Conservation (phyloP, 176 grass and related monocot species). For the Aechmea fasciata region DNA sequence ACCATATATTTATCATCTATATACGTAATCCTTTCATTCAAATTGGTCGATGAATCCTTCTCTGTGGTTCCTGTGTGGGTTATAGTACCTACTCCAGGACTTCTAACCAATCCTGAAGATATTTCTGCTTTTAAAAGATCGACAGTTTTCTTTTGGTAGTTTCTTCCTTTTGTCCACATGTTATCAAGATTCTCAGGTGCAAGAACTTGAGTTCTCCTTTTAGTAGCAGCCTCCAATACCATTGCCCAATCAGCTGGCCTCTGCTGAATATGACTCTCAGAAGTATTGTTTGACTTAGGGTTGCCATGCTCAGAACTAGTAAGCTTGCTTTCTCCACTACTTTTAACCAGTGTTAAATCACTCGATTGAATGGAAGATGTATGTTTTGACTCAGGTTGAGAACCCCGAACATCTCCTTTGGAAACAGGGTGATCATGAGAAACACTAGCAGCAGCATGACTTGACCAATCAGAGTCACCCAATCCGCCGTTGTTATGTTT, state of each 20-base stretch:
- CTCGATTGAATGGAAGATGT: slow-evolving; percentile 20
- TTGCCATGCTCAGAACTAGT: slow-evolving; percentile 22
- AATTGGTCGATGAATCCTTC: slow-evolving; percentile 58
- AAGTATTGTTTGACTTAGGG: slow-evolving; percentile 26
- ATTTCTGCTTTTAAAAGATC: slow-evolving; percentile 36
- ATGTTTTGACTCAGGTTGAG: slow-evolving; percentile 28
- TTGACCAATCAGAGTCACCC: slow-evolving; percentile 31
- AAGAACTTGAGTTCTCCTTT: slow-evolving; percentile 84
- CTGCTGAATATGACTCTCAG: slow-evolving; percentile 20
- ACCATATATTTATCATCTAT: slow-evolving; percentile 97
- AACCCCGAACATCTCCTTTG: slow-evolving; percentile 36
- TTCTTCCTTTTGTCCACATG: slow-evolving; percentile 95
- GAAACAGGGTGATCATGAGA: slow-evolving; percentile 23
- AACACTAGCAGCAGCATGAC: slow-evolving; percentile 18
- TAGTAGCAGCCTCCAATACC: slow-evolving; percentile 75
- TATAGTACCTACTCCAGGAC: slow-evolving; percentile 15
- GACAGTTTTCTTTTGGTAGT: slow-evolving; percentile 78
- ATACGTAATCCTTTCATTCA: slow-evolving; percentile 60
- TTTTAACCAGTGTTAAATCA: slow-evolving; percentile 28
- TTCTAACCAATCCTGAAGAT: slow-evolving; percentile 25
- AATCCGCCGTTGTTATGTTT: slow-evolving; percentile 37
- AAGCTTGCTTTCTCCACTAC: slow-evolving; percentile 23
- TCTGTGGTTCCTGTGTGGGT: slow-evolving; percentile 25
- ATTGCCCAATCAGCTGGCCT: slow-evolving; percentile 70
- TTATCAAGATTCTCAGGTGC: slow-evolving; percentile 98